Conservation (phyloP, 352 stramenopile genomes). For the Pythium vanterpoolii region DNA sequence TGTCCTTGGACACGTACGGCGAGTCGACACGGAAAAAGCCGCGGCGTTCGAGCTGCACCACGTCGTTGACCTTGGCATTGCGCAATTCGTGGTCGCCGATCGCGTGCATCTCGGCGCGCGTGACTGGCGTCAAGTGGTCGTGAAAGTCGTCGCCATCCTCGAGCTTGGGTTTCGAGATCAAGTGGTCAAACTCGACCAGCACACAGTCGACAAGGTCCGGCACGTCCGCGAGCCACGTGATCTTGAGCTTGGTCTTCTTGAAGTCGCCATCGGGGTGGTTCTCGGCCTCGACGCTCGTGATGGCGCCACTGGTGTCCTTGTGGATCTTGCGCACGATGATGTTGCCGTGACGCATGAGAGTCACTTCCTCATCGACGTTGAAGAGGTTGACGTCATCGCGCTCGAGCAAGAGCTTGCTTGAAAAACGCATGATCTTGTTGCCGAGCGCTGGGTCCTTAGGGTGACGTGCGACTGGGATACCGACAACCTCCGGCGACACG, state of each 20-base stretch:
- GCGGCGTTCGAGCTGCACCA: constrained; percentile 98
- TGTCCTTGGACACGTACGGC: constrained; percentile 75
- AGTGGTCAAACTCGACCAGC: constrained; percentile 98
- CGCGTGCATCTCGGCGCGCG: constrained; percentile 90
- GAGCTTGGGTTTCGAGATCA: constrained; percentile 98
- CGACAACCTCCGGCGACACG: constrained; percentile 55
- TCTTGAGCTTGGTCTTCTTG: constrained; percentile 95
- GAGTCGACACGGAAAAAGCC: constrained; percentile 96
- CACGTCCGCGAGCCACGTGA: constrained; percentile 95
- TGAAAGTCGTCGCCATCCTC: constrained; percentile 98
- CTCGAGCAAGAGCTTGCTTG: constrained; percentile 92
- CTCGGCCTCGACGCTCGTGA: constrained; percentile 66
- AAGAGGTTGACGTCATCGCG: constrained; percentile 93
- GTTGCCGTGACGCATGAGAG: constrained; percentile 97
- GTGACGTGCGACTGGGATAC: constrained; percentile 64
- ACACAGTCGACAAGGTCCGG: constrained; percentile 85
- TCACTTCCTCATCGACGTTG: constrained; percentile 95
- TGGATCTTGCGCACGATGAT: constrained; percentile 77
- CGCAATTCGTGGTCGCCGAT: constrained; percentile 95
- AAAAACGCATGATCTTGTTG: constrained; percentile 89
- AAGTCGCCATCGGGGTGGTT: constrained; percentile 87
- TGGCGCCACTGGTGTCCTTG: constrained; percentile 45
- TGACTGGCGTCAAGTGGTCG: constrained; percentile 96
- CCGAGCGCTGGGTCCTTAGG: constrained; percentile 78
- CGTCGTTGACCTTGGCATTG: constrained; percentile 91